Evolutionary conservation across 768 basidiomycete genomes (phyloP).

Genomic region (Phaeolepiota aurea): DNA sequence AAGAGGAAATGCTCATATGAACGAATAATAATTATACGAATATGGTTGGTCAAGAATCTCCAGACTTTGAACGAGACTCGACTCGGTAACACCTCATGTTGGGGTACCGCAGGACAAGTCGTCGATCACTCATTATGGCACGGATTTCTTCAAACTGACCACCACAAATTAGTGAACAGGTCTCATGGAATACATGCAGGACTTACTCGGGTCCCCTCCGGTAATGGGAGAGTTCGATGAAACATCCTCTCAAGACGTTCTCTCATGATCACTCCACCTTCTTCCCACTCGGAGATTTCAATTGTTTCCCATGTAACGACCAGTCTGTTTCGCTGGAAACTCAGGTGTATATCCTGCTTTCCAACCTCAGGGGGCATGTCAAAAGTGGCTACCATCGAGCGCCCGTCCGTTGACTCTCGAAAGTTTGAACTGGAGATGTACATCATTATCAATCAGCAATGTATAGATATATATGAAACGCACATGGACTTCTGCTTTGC

Average conservation of each 20-base stretch:
- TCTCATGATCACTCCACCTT: slow-evolving; percentile 50
- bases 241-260: slow-evolving; percentile 58
- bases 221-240: slow-evolving; percentile 61
- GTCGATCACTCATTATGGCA: slow-evolving; percentile 55
- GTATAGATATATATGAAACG: slow-evolving; percentile 17
- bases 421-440: slow-evolving; percentile 45
- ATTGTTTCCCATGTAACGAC: slow-evolving; percentile 61
- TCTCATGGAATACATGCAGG: too few species aligned
- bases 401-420: slow-evolving; percentile 64
- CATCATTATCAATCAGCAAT: slow-evolving; percentile 6
- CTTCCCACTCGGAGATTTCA: slow-evolving; percentile 51
- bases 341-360: slow-evolving; percentile 72
- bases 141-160: slow-evolving; percentile 66
- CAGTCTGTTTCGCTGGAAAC: slow-evolving; percentile 54
- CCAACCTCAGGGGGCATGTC: slow-evolving; percentile 57
- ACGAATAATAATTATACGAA: slow-evolving; percentile 4
- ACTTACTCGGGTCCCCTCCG: slow-evolving; percentile 64
- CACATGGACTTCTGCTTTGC: slow-evolving; percentile 63
- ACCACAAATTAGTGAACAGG: slow-evolving; percentile 1
- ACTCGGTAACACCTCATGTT: slow-evolving; percentile 40
- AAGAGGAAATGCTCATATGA: not conserved
- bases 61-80: slow-evolving; percentile 32
- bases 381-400: slow-evolving; percentile 62
- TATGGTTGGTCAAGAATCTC: slow-evolving; percentile 21
- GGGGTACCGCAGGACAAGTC: slow-evolving; percentile 62